These are phyloP conservation scores for Candida sakaeoensis DNA, from an alignment of 805 yeast species.

Conservation along the genomic window DNA sequence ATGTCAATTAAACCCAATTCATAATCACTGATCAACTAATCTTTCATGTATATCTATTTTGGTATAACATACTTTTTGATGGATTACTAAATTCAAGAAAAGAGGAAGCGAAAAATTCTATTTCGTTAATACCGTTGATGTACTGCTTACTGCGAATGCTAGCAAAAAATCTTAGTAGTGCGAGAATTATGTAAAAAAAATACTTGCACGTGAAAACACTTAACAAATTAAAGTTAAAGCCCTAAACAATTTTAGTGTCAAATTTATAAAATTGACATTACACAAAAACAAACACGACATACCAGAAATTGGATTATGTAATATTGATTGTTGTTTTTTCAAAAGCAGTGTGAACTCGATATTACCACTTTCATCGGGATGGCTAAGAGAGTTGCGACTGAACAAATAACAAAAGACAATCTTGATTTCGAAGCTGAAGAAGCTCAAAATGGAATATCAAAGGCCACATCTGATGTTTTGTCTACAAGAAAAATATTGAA, in stretches of 20 bases:
- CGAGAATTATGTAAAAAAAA: not conserved
- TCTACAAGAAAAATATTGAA: constrained; percentile 66
- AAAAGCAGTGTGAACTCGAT: not conserved
- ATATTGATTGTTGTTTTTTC: not conserved
- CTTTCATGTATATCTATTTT: not conserved
- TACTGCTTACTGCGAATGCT: not conserved
- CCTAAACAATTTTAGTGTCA: not conserved
- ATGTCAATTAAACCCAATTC: not conserved
- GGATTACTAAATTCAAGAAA: constrained; percentile 9
- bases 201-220: not conserved
- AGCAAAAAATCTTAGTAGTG: not conserved
- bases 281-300: not conserved
- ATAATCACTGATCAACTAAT: not conserved
- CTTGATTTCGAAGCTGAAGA: constrained; percentile 9
- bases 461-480: constrained; percentile 49
- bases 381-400: constrained; percentile 68
- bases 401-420: constrained; percentile 59
- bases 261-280: not conserved
- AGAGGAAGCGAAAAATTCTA: constrained; percentile 2
- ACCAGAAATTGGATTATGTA: not conserved
- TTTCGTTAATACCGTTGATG: not conserved
- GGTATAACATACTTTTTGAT: constrained; percentile 12
- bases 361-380: no score
- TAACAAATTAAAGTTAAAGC: not conserved
- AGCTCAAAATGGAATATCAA: constrained; percentile 24